A percentile compares a stretch with the other conserved stretches of the same genome.
These are phyloP conservation scores for Ophiostoma himal-ulmi DNA, from an alignment of 2,329 filamentous ascomycete genomes.

Conservation along the genomic window DNA sequence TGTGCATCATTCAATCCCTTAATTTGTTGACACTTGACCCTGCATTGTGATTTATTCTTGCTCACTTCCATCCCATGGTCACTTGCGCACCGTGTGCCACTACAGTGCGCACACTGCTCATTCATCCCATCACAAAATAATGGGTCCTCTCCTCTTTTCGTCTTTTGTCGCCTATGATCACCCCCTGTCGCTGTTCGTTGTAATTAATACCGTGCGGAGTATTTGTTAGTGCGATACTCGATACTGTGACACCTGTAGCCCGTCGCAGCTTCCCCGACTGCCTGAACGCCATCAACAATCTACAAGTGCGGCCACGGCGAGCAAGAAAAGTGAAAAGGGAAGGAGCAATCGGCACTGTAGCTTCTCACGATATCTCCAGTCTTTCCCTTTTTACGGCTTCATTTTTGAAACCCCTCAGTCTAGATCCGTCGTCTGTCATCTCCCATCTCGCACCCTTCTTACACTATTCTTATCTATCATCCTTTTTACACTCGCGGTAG, in stretches of 20 bases:
- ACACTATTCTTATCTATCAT: not conserved
- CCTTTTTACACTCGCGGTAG: not conserved
- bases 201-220: not conserved
- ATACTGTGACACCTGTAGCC: constrained; percentile 4
- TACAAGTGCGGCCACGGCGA: not conserved
- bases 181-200: not conserved
- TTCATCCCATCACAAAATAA: not conserved
- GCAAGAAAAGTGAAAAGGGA: not conserved
- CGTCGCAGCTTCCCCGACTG: constrained; percentile 6
- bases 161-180: not conserved
- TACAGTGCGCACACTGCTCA: not conserved
- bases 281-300: not conserved
- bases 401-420: not conserved
- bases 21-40: too few relatives aligned
- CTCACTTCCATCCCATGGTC: too few relatives aligned
- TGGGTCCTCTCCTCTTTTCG: constrained; percentile 3
- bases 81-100: not conserved
- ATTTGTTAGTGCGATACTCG: not conserved
- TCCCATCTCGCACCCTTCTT: not conserved
- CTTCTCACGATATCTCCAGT: not conserved
- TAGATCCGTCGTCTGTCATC: not conserved
- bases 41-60: too few relatives aligned
- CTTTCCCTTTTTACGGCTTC: not conserved
- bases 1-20: too few relatives aligned
- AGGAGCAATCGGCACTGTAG: not conserved